Percentiles rank a stretch among this genome's conserved stretches.
Conservation (phyloP, 305 asterid species). For the Caryopteris hybrid region DNA sequence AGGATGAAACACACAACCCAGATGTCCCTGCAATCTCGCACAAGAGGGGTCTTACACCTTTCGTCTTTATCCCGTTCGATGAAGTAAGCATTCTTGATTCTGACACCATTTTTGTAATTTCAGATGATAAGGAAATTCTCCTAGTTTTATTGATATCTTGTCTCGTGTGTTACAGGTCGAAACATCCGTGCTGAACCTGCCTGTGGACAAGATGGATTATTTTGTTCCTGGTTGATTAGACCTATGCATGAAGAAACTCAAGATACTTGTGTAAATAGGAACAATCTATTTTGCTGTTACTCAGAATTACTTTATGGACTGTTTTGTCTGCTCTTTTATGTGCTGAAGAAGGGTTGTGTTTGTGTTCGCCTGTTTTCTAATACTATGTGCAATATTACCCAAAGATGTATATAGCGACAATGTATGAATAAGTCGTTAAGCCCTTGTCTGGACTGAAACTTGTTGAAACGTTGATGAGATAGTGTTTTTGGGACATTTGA, state of each 20-base stretch:
- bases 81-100: constrained; percentile 45
- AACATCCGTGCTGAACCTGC: constrained; percentile 42
- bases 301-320: neutral
- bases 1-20: constrained; percentile 90
- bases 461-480: no score
- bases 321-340: neutral
- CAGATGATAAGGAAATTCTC: neutral
- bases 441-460: no score
- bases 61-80: constrained; percentile 87
- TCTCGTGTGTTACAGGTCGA: constrained; percentile 31
- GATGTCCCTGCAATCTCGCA: constrained; percentile 89
- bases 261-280: constrained; percentile 17
- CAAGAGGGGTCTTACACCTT: constrained; percentile 77
- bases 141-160: neutral
- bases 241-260: neutral
- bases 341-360: neutral
- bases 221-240: constrained; percentile 42
- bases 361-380: neutral
- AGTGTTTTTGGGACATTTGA: no score
- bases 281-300: neutral
- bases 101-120: neutral
- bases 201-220: constrained; percentile 59
- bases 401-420: neutral
- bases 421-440: constrained; percentile 3
- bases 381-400: neutral